A percentile compares a stretch with the other conserved stretches of the same genome.
Conservation (phyloP, 208 protist genomes). For the Trypanosoma brucei region DNA sequence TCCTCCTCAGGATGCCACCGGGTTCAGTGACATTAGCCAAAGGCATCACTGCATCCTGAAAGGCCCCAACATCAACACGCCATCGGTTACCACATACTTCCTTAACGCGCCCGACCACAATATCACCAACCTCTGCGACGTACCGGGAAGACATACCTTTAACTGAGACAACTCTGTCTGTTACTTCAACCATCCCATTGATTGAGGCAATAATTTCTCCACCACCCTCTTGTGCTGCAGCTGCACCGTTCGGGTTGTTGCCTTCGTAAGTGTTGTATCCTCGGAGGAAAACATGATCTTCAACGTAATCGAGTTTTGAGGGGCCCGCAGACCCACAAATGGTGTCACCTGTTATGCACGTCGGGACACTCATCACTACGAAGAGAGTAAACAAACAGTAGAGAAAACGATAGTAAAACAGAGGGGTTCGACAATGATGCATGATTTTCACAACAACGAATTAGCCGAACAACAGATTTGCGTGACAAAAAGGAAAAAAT, state of each 20-base stretch:
- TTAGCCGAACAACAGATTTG: too few relatives aligned
- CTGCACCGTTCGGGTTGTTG: slow-evolving; percentile 38
- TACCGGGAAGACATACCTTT: slow-evolving; percentile 80
- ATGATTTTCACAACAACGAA: too few relatives aligned
- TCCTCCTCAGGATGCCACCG: slow-evolving; percentile 92
- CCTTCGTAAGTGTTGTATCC: slow-evolving; percentile 79
- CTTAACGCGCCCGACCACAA: slow-evolving; percentile 93
- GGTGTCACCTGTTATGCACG: slow-evolving; percentile 75
- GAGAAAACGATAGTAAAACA: too few relatives aligned
- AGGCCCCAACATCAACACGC: slow-evolving; percentile 93
- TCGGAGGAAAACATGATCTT: slow-evolving; percentile 64
- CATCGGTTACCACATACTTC: slow-evolving; percentile 92
- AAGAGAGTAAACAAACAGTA: slow-evolving; percentile 16
- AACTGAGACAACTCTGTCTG: slow-evolving; percentile 83
- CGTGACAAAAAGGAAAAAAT: too few relatives aligned
- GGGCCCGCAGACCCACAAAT: slow-evolving; percentile 53
- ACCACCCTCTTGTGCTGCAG: slow-evolving; percentile 45
- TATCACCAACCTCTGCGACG: slow-evolving; percentile 95
- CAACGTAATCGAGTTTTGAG: slow-evolving; percentile 26
- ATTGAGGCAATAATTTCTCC: slow-evolving; percentile 83
- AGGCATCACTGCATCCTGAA: slow-evolving; percentile 91
- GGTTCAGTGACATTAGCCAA: slow-evolving; percentile 97
- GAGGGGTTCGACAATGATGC: too few relatives aligned
- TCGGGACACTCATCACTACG: slow-evolving; percentile 14
- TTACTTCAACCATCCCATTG: slow-evolving; percentile 75